Evolutionary conservation across 2,329 filamentous ascomycete genomes (phyloP).

Genomic region (Xylaria sp.): DNA sequence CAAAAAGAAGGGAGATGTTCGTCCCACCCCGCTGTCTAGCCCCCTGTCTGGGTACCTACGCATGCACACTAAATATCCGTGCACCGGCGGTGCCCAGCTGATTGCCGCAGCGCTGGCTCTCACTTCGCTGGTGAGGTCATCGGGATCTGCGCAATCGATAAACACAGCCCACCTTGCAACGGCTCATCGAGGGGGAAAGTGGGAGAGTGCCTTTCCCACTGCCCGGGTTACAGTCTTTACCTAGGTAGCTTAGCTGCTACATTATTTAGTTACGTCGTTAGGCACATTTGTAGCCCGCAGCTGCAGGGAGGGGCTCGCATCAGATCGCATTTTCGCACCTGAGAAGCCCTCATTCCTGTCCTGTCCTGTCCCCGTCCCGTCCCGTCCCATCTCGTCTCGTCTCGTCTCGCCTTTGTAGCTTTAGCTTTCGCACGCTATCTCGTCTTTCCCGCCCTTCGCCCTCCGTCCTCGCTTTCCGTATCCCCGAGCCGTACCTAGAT

Average conservation of each 20-base stretch:
- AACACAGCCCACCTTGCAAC: conserved; percentile 25
- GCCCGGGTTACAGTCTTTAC: not conserved
- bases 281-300: too few relatives aligned
- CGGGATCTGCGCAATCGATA: conserved; percentile 28
- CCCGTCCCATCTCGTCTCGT: too few relatives aligned
- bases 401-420: not conserved
- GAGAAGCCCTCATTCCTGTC: not conserved
- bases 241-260: not conserved
- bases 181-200: too few relatives aligned
- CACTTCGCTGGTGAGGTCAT: conserved; percentile 31
- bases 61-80: too few relatives aligned
- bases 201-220: too few relatives aligned
- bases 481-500: not conserved
- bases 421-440: not conserved
- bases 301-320: conserved; percentile 15
- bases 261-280: too few relatives aligned
- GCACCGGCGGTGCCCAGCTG: too few relatives aligned
- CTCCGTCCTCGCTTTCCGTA: not conserved
- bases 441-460: not conserved
- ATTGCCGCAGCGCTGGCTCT: not conserved
- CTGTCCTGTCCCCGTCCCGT: too few relatives aligned
- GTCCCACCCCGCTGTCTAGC: too few relatives aligned
- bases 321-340: not conserved
- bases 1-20: too few relatives aligned
- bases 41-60: too few relatives aligned